Evolutionary conservation across 768 basidiomycete species (phyloP), one percentile per base, ranked within the genome.

Genomic region (Mrakia blollopis): DNA sequence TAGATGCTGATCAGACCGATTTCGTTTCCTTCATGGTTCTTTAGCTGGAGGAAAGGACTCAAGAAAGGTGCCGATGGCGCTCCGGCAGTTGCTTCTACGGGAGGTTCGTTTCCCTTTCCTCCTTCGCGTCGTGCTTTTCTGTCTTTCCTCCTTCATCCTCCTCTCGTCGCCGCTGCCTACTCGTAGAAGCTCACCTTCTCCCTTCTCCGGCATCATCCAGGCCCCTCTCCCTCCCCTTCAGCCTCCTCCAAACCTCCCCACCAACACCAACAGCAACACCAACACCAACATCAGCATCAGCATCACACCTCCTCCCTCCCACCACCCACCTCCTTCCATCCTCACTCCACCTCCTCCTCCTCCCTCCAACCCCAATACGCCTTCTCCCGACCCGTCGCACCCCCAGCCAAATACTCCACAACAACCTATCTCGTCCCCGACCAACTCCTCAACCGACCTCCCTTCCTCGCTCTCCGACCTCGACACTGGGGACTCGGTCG

Each of bases 371-470:
- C n/a, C n/a, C 65, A 68, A 39, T 57, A 28, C 57, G 25, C 65
- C 37, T 68, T 25, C 65, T 68, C 65, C 37, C 65, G 65, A 9
- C 37, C 65, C 39, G 39, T n/a, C 25, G 37, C 35, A 25, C 65
- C 65, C 8, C 65, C 65, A 39, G 21, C 65, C 14, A 68, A 68
- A 13, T 68, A 68, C 65, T 68, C 65, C 35, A 68, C 65, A 9
- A 39, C 65, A 21, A 68, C 65, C 65, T 68, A 68, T 25, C 39
- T 68, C 18, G n/a, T 68, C 25, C 65, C 65, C 32, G 65, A 68
- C 35, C 65, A 18, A 37, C 65, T 68, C 25, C 65, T 68, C 65
- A 39, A 35, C 18, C 65, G 65, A 6, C 35, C 35, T 14, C 37
- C 65, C 35, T 68, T 39, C 37, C 35, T 39, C 8, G 25, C 65